Evolutionary conservation across 164 flowering plant genomes (phyloP).

Genomic region (Warburgia ugandensis): DNA sequence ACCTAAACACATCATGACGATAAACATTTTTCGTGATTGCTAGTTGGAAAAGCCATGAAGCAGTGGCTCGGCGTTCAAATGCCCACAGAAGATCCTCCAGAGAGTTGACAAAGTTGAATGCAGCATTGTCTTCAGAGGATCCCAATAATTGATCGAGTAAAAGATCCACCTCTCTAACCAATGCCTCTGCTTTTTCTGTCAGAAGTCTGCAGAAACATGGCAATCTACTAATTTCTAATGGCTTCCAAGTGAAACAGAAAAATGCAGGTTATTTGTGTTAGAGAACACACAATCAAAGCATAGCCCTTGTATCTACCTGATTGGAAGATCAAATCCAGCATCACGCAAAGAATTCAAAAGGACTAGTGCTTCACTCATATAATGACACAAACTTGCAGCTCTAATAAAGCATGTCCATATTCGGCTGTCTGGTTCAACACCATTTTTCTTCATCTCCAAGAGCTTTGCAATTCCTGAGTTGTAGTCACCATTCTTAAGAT

Average conservation of each 20-base stretch:
- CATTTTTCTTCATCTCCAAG: conserved; percentile 63
- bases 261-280: background rate
- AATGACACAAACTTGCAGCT: conserved; percentile 72
- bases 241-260: too few species aligned
- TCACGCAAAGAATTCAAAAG: conserved; percentile 62
- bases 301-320: conserved; percentile 43
- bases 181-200: conserved; percentile 49
- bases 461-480: conserved; percentile 65
- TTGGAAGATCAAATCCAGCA: conserved; percentile 76
- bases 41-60: conserved; percentile 90
- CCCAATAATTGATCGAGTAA: conserved; percentile 48
- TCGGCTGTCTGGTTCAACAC: conserved; percentile 75
- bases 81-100: conserved; percentile 90
- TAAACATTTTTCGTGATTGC: conserved; percentile 72
- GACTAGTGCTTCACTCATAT: conserved; percentile 45
- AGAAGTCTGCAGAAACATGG: conserved; percentile 50
- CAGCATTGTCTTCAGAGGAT: conserved; percentile 71
- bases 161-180: conserved; percentile 54
- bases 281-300: background rate
- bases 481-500: conserved; percentile 70
- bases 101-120: conserved; percentile 89
- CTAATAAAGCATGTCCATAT: conserved; percentile 95
- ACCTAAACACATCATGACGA: conserved; percentile 73
- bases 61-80: conserved; percentile 88
- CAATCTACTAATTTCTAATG: background rate